A percentile compares a stretch with the other conserved stretches of the same genome.
Evolutionary conservation across 2,329 filamentous ascomycete species (phyloP).

Genomic region (Penicillium griseofulvum): DNA sequence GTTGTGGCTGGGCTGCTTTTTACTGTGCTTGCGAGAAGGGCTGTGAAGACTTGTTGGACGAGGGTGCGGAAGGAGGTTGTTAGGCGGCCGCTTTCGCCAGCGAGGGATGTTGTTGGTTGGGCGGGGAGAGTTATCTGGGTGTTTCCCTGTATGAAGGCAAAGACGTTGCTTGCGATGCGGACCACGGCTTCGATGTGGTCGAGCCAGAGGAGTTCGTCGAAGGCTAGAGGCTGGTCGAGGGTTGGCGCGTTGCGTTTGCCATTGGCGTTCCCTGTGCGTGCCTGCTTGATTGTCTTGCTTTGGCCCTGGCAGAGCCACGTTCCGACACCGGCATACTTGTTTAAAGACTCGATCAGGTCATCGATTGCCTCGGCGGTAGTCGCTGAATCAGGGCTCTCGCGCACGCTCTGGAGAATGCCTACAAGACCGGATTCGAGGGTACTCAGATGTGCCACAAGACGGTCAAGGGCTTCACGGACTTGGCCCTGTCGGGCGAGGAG

Average conservation of each 20-base stretch:
- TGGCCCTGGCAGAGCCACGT: constrained; percentile 94
- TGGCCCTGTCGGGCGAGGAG: constrained; percentile 87
- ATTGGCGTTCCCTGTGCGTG: constrained; percentile 30
- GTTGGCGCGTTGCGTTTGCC: constrained; percentile 43
- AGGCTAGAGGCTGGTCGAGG: constrained; percentile 56
- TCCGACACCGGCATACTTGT: constrained; percentile 88
- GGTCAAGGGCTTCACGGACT: constrained; percentile 75
- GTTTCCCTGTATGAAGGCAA: constrained; percentile 51
- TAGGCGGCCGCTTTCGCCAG: constrained; percentile 46
- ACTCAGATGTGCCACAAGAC: constrained; percentile 75
- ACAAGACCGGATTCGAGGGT: constrained; percentile 76
- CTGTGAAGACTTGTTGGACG: constrained; percentile 88
- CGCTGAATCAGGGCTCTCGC: constrained; percentile 55
- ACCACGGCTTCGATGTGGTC: constrained; percentile 64
- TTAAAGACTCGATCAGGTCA: constrained; percentile 71
- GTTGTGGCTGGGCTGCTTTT: constrained; percentile 31
- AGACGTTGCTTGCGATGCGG: constrained; percentile 62
- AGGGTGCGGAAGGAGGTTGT: constrained; percentile 68
- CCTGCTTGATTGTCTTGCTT: constrained; percentile 57
- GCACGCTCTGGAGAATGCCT: constrained; percentile 65
- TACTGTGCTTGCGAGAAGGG: constrained; percentile 75
- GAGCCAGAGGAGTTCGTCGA: constrained; percentile 65
- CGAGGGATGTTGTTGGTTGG: constrained; percentile 11
- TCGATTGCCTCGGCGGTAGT: constrained; percentile 65
- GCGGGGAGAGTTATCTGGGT: constrained; percentile 18